These are phyloP conservation scores for Boletellus sp. DNA, from an alignment of 1,284 basidiomycete species.

Conservation along the genomic window DNA sequence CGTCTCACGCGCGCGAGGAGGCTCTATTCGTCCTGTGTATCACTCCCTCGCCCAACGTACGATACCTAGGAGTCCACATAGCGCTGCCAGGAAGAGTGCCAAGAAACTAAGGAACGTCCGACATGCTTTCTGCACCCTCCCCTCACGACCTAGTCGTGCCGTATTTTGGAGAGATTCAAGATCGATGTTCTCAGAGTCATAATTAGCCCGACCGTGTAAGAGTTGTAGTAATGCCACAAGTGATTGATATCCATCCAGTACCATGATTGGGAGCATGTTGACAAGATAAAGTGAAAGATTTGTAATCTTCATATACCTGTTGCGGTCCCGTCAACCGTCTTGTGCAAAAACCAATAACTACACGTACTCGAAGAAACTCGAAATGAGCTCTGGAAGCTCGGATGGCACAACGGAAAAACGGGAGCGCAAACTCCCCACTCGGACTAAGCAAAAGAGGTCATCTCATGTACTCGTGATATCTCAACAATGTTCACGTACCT, in stretches of 20 bases:
- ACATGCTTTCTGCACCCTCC: constrained; percentile 18
- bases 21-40: constrained; percentile 1
- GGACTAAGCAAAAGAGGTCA: constrained; percentile 41
- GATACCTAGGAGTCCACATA: constrained; percentile 23
- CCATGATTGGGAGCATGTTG: constrained; percentile 65
- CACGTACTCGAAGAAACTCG: constrained; percentile 48
- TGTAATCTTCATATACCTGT: constrained; percentile 59
- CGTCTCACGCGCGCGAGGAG: no score
- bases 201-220: constrained; percentile 1
- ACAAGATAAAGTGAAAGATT: constrained; percentile 69
- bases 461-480: neutral
- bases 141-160: constrained; percentile 5
- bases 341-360: neutral
- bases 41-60: constrained; percentile 19
- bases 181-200: constrained; percentile 12
- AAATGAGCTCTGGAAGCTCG: constrained; percentile 37
- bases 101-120: constrained; percentile 16
- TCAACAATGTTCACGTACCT: constrained; percentile 41
- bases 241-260: constrained; percentile 60
- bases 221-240: constrained; percentile 41
- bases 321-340: neutral
- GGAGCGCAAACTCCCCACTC: constrained; percentile 47
- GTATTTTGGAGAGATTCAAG: constrained; percentile 16
- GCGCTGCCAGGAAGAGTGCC: constrained; percentile 22
- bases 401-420: constrained; percentile 45